A percentile compares a stretch with the other conserved stretches of the same genome.
Evolutionary conservation across 257 asterid species (phyloP).

Genomic region (Forsythia suspensa): DNA sequence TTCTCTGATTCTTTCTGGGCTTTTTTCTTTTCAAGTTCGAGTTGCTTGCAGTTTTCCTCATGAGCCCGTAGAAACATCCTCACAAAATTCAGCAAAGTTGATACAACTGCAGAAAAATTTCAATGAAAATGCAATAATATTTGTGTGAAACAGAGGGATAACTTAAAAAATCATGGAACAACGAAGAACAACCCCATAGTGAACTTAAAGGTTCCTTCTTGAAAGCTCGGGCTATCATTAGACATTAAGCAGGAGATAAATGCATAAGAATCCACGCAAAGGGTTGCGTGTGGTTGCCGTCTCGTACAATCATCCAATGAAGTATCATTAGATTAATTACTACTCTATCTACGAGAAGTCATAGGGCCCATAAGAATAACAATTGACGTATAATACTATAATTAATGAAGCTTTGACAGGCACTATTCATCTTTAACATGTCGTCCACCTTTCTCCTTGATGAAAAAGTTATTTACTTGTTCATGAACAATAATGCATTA

Average conservation of each 20-base stretch:
- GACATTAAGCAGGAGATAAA: background rate
- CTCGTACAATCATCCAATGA: background rate
- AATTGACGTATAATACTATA: too few relatives aligned
- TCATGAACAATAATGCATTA: too few relatives aligned
- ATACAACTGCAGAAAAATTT: conserved; percentile 53
- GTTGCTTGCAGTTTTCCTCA: conserved; percentile 71
- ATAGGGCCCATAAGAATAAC: background rate
- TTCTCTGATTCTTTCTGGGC: conserved; percentile 60
- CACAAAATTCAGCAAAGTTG: conserved; percentile 72
- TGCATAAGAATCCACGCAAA: background rate
- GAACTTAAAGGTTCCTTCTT: background rate
- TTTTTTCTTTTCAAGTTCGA: conserved; percentile 69
- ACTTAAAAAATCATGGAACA: background rate
- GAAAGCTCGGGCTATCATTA: background rate
- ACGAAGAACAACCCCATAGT: background rate
- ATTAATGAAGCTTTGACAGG: background rate
- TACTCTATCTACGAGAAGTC: background rate
- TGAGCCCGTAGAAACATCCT: conserved; percentile 65
- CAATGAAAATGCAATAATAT: background rate
- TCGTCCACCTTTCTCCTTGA: background rate
- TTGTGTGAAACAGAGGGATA: background rate
- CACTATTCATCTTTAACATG: background rate
- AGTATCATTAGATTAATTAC: background rate
- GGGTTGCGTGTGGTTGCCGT: background rate
- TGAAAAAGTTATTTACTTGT: background rate